Evolutionary conservation across 208 protist species (phyloP), one percentile per base, ranked within the genome.

Genomic region (Leishmania gerbilli): DNA sequence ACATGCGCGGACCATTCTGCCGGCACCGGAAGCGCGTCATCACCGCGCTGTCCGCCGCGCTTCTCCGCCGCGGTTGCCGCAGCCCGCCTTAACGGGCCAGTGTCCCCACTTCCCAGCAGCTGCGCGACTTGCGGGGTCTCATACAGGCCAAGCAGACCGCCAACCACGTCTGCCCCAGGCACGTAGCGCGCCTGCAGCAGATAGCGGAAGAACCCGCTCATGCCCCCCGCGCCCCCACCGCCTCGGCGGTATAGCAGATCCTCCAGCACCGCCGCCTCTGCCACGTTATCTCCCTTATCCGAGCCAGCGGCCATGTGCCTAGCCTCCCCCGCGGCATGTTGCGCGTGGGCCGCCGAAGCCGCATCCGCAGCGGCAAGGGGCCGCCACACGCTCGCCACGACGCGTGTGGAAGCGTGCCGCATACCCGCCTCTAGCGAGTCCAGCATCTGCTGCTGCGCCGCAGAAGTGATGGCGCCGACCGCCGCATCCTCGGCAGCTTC

Each of bases 141-240:
- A 24, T 82, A 81, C 27, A 94, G 69, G 3, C 79, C 83, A 13
- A 92, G 79, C 34, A 94, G 77, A 55, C 80, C 88, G 31, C 86
- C 90, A 9, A 95, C 91, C 74, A 88, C 76, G 74, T 96, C 93
- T 0, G 93, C 84, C 19, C 93, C 93, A 2, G 87, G 79, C 74
- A 91, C 81, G 62, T 86, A 95, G 37, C 71, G 55, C 4, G 91
- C 89, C n/a, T 69, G 45, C 47, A 95, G 79, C 0, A 96, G 24
- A 55, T 89, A 91, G 27, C 87, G 85, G 55, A 95, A 94, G 69
- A 94, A 94, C 21, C 93, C 91, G 60, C 90, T 92, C 90, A 95
- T 96, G n/a, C 93, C 93, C 21, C 93, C 93, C 9, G 91, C 93
- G 2, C 90, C 93, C 56, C 93, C 93, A n/a, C 90, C 91, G 27